Evolutionary conservation across 495 filamentous ascomycete genomes (phyloP).

Genomic region (Aspergillus taichungensis): DNA sequence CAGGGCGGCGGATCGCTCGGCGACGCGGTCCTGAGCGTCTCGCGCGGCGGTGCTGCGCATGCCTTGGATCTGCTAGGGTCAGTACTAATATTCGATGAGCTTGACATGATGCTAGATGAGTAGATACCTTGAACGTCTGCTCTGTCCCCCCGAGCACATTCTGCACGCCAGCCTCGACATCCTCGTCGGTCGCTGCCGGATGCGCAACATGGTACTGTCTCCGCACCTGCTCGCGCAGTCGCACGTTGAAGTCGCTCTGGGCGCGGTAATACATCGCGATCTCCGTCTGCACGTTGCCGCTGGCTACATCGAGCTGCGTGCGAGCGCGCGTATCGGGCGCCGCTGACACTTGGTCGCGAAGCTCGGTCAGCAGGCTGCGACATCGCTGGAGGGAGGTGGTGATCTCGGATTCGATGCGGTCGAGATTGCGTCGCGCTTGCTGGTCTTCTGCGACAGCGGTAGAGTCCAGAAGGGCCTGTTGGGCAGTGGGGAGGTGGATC

Average conservation of each 20-base stretch:
- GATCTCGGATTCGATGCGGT: conserved; percentile 56
- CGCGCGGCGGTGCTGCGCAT: conserved; percentile 61
- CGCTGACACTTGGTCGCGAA: conserved; percentile 56
- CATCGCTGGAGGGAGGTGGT: conserved; percentile 61
- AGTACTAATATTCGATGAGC: conserved; percentile 12
- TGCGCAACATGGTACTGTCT: conserved; percentile 72
- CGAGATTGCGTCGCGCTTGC: conserved; percentile 9
- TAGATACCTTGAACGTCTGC: conserved; percentile 52
- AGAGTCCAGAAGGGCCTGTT: conserved; percentile 11
- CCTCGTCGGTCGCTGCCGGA: conserved; percentile 61
- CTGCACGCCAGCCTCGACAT: conserved; percentile 58
- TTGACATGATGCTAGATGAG: not conserved
- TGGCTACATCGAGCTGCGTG: conserved; percentile 59
- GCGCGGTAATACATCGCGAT: conserved; percentile 59
- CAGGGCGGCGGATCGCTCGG: conserved; percentile 67
- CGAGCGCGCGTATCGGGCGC: conserved; percentile 50
- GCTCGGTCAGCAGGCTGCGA: conserved; percentile 50
- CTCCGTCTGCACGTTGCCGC: conserved; percentile 56
- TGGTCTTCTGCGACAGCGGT: conserved; percentile 4
- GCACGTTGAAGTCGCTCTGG: conserved; percentile 56
- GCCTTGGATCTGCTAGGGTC: conserved; percentile 19
- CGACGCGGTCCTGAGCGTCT: conserved; percentile 55
- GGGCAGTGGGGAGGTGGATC: conserved; percentile 6
- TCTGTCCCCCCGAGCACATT: conserved; percentile 47
- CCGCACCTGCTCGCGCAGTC: conserved; percentile 57